Conservation (phyloP, 2,329 filamentous ascomycete genomes). For the Penicillium sp. region DNA sequence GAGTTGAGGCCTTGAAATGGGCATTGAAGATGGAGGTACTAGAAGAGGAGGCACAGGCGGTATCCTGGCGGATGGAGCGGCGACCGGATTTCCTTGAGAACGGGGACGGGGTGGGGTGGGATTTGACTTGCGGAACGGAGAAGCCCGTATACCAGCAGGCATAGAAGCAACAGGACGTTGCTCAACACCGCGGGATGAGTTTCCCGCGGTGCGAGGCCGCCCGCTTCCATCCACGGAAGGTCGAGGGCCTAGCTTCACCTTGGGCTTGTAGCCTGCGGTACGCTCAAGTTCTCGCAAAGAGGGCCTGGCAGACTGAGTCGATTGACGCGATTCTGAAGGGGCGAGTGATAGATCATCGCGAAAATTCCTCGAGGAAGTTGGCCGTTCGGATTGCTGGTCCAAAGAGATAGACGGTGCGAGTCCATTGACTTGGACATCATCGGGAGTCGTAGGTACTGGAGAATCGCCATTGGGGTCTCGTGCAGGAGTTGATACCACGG, state of each 20-base stretch:
- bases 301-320: slow-evolving; percentile 49
- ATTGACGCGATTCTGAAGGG: slow-evolving; percentile 42
- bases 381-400: slow-evolving; percentile 29
- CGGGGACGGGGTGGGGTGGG: slow-evolving; percentile 48
- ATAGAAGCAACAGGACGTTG: slow-evolving; percentile 77
- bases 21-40: slow-evolving; percentile 43
- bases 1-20: slow-evolving; percentile 38
- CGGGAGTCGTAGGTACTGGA: slow-evolving; percentile 17
- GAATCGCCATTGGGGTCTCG: slow-evolving; percentile 25
- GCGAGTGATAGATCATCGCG: slow-evolving; percentile 44
- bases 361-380: slow-evolving; percentile 23
- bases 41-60: slow-evolving; percentile 47
- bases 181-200: slow-evolving; percentile 48
- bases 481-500: slow-evolving; percentile 23
- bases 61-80: slow-evolving; percentile 34
- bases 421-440: slow-evolving; percentile 18
- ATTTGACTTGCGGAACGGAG: slow-evolving; percentile 55
- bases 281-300: slow-evolving; percentile 51
- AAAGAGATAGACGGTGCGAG: slow-evolving; percentile 18
- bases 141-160: slow-evolving; percentile 77
- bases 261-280: slow-evolving; percentile 53
- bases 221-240: slow-evolving; percentile 70
- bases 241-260: slow-evolving; percentile 86
- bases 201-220: slow-evolving; percentile 64
- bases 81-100: slow-evolving; percentile 47